phyloP scores from a whole-genome alignment of 495 filamentous ascomycete species.

The Clohesyomyces aquaticus region DNA sequence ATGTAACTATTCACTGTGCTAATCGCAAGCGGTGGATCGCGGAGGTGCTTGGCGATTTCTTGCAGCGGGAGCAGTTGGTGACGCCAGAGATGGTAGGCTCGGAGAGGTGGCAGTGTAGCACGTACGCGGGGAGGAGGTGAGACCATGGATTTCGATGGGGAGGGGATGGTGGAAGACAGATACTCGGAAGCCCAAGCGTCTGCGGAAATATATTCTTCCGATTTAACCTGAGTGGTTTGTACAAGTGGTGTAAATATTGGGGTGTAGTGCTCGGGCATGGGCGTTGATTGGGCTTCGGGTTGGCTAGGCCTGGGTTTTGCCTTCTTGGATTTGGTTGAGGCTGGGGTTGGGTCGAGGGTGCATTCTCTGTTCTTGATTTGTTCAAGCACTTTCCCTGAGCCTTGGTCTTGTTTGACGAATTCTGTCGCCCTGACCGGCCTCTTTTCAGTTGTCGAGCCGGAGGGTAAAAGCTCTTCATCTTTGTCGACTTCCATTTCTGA shows the following conservation, averaged over 20 bases:
- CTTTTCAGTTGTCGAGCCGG: neutral
- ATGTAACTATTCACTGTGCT: conserved; percentile 60
- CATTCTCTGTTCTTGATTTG: neutral
- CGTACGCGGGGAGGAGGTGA: conserved; percentile 76
- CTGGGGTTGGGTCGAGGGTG: neutral
- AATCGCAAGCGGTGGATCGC: conserved; percentile 58
- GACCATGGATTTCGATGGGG: conserved; percentile 55
- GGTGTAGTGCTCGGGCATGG: neutral
- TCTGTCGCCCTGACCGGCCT: neutral
- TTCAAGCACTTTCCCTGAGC: neutral
- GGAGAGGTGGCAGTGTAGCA: conserved; percentile 66
- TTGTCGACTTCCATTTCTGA: neutral
- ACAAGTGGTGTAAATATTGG: conserved; percentile 10
- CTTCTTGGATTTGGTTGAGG: neutral
- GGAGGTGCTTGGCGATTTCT: conserved; percentile 55
- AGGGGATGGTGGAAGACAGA: conserved; percentile 32
- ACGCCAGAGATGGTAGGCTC: conserved; percentile 67
- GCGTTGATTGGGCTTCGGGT: neutral
- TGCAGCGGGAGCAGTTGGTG: conserved; percentile 47
- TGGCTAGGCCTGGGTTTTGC: neutral
- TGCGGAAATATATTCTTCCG: conserved; percentile 26
- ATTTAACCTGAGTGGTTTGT: conserved; percentile 7
- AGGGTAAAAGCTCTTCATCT: neutral
- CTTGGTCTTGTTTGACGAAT: neutral
- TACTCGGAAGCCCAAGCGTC: conserved; percentile 24